Evolutionary conservation across 2,329 filamentous ascomycete genomes (phyloP), one percentile per base, ranked within the genome.

Genomic region (Clarireedia hainanense): DNA sequence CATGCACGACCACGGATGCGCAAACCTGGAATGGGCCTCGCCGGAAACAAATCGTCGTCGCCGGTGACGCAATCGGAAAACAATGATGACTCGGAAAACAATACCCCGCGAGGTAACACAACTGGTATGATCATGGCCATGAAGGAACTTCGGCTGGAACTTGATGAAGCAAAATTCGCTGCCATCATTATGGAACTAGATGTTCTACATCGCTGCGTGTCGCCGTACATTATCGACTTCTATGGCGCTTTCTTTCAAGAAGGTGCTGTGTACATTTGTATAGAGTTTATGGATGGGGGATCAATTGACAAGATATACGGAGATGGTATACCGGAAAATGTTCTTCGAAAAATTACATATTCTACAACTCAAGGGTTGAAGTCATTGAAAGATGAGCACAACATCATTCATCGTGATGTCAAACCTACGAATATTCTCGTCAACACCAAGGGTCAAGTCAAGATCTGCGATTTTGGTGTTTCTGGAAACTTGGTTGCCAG

Each of bases 171-270:
- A 60, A 99, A 99, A 71, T 96, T 99, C 69, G 86, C 89, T 6
- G 91, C 92, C 39, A 99, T 99, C 67, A 87, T 97, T 65, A 99
- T 97, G 81, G 94, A 99, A 72, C 78, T 99, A 48, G 90, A 99
- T 66, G 92, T 99, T 60, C 77, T 99, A 2, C 94, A 99, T 73
- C 88, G 94, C 64, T 99, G 94, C 68, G 79, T 94, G 3, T 96
- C 91, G 2, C 92, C 94, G 0, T 96, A 92, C 72, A 97, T 99
- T 64, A 94, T 99, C 71, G 92, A 99, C 69, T 99, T 99, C 67
- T 99, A 97, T 70, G 94, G 94, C 0, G 94, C 94, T 5, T 99
- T 99, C 71, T 99, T 96, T 77, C 94, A 99, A 69, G 94, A 99
- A 74, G 92, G 94, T 27, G 94, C 94, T 0, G 94, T 99, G 1